Conservation (phyloP, 2,329 filamentous ascomycete species). For the Beauveria sp. region DNA sequence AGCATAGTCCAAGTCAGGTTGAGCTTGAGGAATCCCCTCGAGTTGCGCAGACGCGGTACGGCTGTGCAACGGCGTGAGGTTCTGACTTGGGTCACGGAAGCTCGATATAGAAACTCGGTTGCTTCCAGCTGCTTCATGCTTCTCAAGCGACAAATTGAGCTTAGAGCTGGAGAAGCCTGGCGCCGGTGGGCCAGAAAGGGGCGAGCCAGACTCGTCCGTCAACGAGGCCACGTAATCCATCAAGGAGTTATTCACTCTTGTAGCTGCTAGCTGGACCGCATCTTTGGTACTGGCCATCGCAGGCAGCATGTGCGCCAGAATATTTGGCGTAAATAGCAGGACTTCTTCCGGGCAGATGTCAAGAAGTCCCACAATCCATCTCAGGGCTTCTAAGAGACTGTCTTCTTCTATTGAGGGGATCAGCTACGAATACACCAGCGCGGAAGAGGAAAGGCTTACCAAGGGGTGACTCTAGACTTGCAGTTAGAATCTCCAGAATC, state of each 20-base stretch:
- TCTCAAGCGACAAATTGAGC: conserved; percentile 36
- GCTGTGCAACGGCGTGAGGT: conserved; percentile 43
- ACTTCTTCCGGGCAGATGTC: conserved; percentile 98
- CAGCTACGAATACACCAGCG: background rate
- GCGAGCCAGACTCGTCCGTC: conserved; percentile 55
- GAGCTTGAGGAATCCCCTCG: conserved; percentile 34
- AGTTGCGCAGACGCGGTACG: conserved; percentile 39
- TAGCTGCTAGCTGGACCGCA: conserved; percentile 78
- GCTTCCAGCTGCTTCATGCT: conserved; percentile 38
- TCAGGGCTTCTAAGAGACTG: conserved; percentile 79
- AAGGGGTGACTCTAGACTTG: conserved; percentile 74
- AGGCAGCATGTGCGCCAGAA: conserved; percentile 84
- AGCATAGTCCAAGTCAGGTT: conserved; percentile 84
- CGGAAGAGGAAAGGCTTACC: conserved; percentile 39
- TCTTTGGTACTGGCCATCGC: conserved; percentile 91
- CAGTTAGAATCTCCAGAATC: conserved; percentile 85
- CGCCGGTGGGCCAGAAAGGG: conserved; percentile 17
- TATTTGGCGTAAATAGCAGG: conserved; percentile 84
- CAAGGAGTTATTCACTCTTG: conserved; percentile 79
- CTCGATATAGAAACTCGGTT: conserved; percentile 45
- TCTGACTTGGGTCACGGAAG: conserved; percentile 46
- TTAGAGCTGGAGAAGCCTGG: conserved; percentile 30
- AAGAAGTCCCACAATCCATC: conserved; percentile 94
- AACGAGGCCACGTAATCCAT: conserved; percentile 93
- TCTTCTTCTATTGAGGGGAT: conserved; percentile 61